Evolutionary conservation across 306 rosid genomes (phyloP), one percentile per base, ranked within the genome.

Genomic region (Castanopsis chinensis): DNA sequence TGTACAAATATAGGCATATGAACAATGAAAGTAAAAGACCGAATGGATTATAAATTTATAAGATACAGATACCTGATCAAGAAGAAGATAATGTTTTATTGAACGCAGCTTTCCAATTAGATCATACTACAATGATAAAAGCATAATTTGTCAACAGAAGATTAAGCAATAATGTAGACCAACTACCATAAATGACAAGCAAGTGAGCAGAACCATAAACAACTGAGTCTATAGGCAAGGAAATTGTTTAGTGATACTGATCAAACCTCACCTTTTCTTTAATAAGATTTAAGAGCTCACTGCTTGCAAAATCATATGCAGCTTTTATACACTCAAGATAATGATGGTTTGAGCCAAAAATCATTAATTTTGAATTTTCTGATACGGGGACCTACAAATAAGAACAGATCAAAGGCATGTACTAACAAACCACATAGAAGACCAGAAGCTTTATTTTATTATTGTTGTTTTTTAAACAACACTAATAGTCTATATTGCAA

Each of bases 21-120:
- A 10, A 49, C 53, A 49, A 49, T 49, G 12, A 49, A 49, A 12
- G 53, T 10, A 49, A 49, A 49, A 12, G 53, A 49, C 53, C 53
- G 3, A 49, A 49, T 13, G 17, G 53, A 49, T 52, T 77, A 51
- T 41, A 41, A 41, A 41, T 41, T 41, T 41, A 41, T 49, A 76
- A 80, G 73, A 79, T 43, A 71, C 58, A 15, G 41, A 81, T 87
- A 95, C 99, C 99, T 95, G 99, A 89, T 95, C 98, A 69, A 95
- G 99, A 78, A 95, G 94, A 87, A 95, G 99, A 82, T 91, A 95
- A 83, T 92, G 99, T 86, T 92, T 95, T 86, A 92, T 91, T 27
- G 99, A 95, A 74, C 87, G 90, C 86, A 95, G 87, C 88, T 89
- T 95, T 88, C 96, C 99, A 58, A 89, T 56, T 74, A 95, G 91